These are phyloP conservation scores for Phytophthora europaea DNA, from an alignment of 352 stramenopile species.

Conservation along the genomic window DNA sequence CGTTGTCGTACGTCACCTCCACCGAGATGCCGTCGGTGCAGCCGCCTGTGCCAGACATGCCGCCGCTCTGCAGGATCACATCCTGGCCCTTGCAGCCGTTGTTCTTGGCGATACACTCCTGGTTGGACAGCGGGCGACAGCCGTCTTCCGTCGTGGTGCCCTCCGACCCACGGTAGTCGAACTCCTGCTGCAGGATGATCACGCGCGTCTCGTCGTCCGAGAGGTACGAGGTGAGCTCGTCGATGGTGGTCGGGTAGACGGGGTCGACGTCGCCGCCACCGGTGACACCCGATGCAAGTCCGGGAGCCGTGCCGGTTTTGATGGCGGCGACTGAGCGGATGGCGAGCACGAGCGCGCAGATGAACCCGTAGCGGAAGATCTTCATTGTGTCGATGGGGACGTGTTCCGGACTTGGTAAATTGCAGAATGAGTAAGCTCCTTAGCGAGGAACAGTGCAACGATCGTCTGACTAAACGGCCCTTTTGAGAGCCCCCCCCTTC, in stretches of 20 bases:
- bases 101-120: slow-evolving; percentile 39
- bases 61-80: slow-evolving; percentile 28
- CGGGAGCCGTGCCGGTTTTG: slow-evolving; percentile 30
- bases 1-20: slow-evolving; percentile 36
- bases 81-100: slow-evolving; percentile 43
- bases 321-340: slow-evolving; percentile 20
- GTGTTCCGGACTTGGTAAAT: background rate
- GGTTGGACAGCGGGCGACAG: slow-evolving; percentile 23
- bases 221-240: slow-evolving; percentile 35
- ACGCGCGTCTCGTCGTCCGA: slow-evolving; percentile 33
- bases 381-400: background rate
- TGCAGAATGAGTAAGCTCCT: background rate
- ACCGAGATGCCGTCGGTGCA: slow-evolving; percentile 32
- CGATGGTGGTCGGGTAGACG: slow-evolving; percentile 37
- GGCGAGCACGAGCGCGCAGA: slow-evolving; percentile 10
- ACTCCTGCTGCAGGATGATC: slow-evolving; percentile 41
- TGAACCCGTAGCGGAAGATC: slow-evolving; percentile 15
- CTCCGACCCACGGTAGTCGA: slow-evolving; percentile 31
- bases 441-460: too few relatives aligned
- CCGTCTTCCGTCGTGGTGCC: slow-evolving; percentile 31
- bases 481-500: too few relatives aligned
- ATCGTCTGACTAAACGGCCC: too few relatives aligned
- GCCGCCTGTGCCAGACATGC: slow-evolving; percentile 27
- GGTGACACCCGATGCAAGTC: slow-evolving; percentile 27
- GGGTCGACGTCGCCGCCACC: slow-evolving; percentile 27